These are phyloP conservation scores for Pseudotsuga menziesii DNA, from an alignment of 75 land plant species.

Conservation along the genomic window DNA sequence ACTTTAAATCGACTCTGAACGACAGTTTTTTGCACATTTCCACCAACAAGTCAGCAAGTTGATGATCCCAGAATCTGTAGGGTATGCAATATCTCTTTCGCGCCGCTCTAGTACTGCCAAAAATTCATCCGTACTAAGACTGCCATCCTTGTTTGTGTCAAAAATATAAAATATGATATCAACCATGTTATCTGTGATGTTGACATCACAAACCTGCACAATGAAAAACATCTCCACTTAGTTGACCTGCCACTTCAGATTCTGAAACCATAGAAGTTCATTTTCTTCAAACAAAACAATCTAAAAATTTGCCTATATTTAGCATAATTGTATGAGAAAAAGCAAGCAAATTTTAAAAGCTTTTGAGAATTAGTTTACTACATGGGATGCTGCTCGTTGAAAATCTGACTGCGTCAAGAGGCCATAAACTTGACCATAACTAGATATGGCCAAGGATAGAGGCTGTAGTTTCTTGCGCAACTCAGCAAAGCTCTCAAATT, in stretches of 20 bases:
- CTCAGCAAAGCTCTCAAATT: conserved; percentile 65
- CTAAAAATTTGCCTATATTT: not conserved
- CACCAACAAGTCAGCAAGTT: conserved; percentile 60
- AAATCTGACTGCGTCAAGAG: conserved; percentile 61
- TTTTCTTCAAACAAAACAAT: not conserved
- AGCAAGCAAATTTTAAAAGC: not conserved
- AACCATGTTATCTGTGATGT: conserved; percentile 53
- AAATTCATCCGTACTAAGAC: conserved; percentile 75
- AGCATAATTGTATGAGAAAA: not conserved
- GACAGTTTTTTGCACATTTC: conserved; percentile 39
- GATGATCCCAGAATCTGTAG: conserved; percentile 38
- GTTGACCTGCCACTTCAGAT: not conserved
- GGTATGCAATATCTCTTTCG: conserved; percentile 47
- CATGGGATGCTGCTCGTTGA: conserved; percentile 77
- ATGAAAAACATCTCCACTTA: not conserved
- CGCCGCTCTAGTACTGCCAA: conserved; percentile 57
- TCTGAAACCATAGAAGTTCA: not conserved
- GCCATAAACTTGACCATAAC: conserved; percentile 74
- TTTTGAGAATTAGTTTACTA: conserved; percentile 17
- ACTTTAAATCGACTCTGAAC: not conserved
- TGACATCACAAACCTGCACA: conserved; percentile 65
- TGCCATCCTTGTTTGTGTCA: conserved; percentile 71
- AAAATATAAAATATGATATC: conserved; percentile 78
- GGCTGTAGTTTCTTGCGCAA: conserved; percentile 57
- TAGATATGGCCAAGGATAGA: conserved; percentile 63